phyloP scores from a whole-genome alignment of 1,139 yeast genomes.

The Meyerozyma sp. region DNA sequence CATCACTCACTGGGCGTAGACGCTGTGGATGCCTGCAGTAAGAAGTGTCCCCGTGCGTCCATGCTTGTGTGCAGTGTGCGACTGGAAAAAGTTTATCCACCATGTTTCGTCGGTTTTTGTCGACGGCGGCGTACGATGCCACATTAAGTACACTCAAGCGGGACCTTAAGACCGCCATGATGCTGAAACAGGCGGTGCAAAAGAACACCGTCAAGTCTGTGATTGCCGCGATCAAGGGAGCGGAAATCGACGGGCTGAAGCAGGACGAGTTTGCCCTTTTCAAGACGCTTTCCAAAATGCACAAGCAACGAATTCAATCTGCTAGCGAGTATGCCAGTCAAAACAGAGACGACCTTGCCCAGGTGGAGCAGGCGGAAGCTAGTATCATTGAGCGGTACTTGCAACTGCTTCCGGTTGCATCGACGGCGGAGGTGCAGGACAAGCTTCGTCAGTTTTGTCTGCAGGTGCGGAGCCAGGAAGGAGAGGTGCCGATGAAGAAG shows the following conservation, averaged over 20 bases:
- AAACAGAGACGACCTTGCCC: conserved; percentile 51
- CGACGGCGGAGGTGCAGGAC: conserved; percentile 41
- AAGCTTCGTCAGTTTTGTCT: conserved; percentile 23
- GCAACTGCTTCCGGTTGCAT: conserved; percentile 43
- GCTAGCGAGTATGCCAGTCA: conserved; percentile 46
- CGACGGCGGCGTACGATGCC: conserved; percentile 26
- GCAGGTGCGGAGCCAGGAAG: conserved; percentile 2
- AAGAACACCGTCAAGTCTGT: conserved; percentile 11
- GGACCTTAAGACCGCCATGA: conserved; percentile 46
- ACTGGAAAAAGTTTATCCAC: not conserved
- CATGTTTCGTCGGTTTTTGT: conserved; percentile 3
- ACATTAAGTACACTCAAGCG: conserved; percentile 31
- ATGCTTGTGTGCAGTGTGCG: not conserved
- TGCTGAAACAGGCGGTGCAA: conserved; percentile 35
- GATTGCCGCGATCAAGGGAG: conserved; percentile 9
- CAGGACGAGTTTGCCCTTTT: conserved; percentile 44
- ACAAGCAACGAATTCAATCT: conserved; percentile 50
- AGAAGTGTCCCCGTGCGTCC: not conserved
- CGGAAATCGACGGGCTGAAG: conserved; percentile 11
- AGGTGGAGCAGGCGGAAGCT: conserved; percentile 49
- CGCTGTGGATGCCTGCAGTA: not conserved
- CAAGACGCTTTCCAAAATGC: conserved; percentile 44
- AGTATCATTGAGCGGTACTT: conserved; percentile 39
- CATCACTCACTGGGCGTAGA: not conserved
- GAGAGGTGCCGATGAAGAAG: conserved; percentile 5